Percentiles rank a stretch among this genome's conserved stretches.
These are phyloP conservation scores for Coemansia sp. DNA, from an alignment of 192 early-diverging fungal genomes.

Conservation along the genomic window DNA sequence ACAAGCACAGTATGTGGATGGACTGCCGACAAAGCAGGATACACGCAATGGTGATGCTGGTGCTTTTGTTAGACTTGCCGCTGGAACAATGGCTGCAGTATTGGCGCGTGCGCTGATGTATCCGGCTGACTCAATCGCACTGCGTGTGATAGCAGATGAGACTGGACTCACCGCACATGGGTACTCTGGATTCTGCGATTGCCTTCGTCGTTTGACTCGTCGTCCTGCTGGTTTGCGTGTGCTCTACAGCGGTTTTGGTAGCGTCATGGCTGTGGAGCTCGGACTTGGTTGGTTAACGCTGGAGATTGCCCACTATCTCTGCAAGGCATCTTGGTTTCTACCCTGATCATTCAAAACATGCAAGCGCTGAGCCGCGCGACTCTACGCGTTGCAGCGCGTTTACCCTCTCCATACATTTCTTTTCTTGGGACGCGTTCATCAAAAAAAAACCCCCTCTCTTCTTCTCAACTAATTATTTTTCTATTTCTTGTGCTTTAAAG, in stretches of 20 bases:
- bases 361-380: not conserved
- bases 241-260: slow-evolving; percentile 27
- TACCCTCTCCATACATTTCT: not conserved
- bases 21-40: not conserved
- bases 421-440: not conserved
- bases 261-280: slow-evolving; percentile 19
- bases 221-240: not conserved
- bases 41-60: not conserved
- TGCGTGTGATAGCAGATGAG: slow-evolving; percentile 45
- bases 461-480: not conserved
- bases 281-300: slow-evolving; percentile 23
- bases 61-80: slow-evolving; percentile 10
- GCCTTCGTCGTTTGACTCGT: slow-evolving; percentile 7
- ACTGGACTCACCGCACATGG: slow-evolving; percentile 24
- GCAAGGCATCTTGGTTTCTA: slow-evolving; percentile 19
- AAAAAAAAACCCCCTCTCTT: not conserved
- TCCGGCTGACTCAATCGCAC: slow-evolving; percentile 23
- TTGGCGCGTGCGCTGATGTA: slow-evolving; percentile 16
- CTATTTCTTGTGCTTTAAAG: not conserved
- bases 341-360: no score
- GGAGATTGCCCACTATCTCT: slow-evolving; percentile 33
- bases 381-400: slow-evolving; percentile 2
- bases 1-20: not conserved
- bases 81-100: slow-evolving; percentile 1
- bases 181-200: slow-evolving; percentile 34